Conservation (phyloP, 2,329 filamentous ascomycete species). For the Westerdykella sp. region DNA sequence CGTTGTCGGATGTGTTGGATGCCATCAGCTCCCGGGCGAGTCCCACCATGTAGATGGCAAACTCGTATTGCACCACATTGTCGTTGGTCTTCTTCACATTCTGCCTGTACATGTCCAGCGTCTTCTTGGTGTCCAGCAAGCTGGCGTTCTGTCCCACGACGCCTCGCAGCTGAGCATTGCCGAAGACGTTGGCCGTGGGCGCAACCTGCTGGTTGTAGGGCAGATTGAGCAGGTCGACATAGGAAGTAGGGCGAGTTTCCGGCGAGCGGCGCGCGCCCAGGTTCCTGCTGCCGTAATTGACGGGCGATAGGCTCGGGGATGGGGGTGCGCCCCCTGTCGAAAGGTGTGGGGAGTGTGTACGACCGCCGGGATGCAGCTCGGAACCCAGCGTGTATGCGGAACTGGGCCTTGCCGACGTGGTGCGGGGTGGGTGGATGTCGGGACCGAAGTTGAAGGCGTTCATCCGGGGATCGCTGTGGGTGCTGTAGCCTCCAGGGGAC, state of each 20-base stretch:
- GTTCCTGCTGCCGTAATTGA: conserved; percentile 43
- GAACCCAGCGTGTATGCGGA: conserved; percentile 72
- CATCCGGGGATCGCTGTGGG: conserved; percentile 19
- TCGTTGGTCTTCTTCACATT: conserved; percentile 98
- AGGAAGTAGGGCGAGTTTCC: conserved; percentile 53
- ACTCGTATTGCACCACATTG: conserved; percentile 85
- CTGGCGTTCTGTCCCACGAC: conserved; percentile 86
- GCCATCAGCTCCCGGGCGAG: conserved; percentile 67
- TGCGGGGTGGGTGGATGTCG: conserved; percentile 43
- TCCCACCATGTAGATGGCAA: conserved; percentile 89
- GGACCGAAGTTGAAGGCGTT: conserved; percentile 23
- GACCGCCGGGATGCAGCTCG: conserved; percentile 59
- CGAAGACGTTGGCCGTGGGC: conserved; percentile 54
- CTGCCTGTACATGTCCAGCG: conserved; percentile 91
- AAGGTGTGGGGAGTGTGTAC: conserved; percentile 49
- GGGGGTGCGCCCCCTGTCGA: conserved; percentile 42
- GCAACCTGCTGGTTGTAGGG: conserved; percentile 76
- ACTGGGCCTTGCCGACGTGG: conserved; percentile 60
- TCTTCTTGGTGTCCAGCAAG: conserved; percentile 83
- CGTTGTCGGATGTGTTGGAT: conserved; percentile 15
- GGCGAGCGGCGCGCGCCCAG: conserved; percentile 52
- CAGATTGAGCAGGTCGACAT: conserved; percentile 56
- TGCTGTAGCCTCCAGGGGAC: conserved; percentile 20
- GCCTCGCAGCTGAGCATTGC: conserved; percentile 73
- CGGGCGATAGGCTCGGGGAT: conserved; percentile 37